phyloP scores from a whole-genome alignment of 2,329 filamentous ascomycete genomes.

The Microcyclosporella mali region DNA sequence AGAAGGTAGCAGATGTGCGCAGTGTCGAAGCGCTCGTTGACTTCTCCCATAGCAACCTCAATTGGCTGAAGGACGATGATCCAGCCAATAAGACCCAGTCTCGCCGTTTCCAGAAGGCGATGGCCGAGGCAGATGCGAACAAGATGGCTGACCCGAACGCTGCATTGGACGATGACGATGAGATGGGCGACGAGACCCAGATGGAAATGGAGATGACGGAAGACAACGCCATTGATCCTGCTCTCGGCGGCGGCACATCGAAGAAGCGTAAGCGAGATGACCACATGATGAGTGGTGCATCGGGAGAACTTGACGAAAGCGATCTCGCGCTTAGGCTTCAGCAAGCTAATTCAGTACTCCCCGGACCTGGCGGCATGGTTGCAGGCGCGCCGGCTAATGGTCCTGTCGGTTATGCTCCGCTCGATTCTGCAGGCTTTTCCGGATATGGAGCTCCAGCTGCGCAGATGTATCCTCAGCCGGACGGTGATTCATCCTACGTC shows the following conservation, averaged over 20 bases:
- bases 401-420: constrained; percentile 29
- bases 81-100: constrained; percentile 31
- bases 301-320: constrained; percentile 22
- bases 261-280: constrained; percentile 6
- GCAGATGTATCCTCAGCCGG: constrained; percentile 28
- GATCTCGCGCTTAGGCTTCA: constrained; percentile 26
- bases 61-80: constrained; percentile 63
- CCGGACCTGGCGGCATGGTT: constrained; percentile 26
- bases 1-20: constrained; percentile 79
- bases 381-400: constrained; percentile 20
- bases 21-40: constrained; percentile 88
- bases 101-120: constrained; percentile 35
- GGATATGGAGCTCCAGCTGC: constrained; percentile 25
- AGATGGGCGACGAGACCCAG: constrained; percentile 29
- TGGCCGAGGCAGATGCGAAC: constrained; percentile 49
- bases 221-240: constrained; percentile 30
- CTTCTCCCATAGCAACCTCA: constrained; percentile 80
- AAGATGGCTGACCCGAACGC: constrained; percentile 43
- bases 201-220: constrained; percentile 36
- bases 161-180: constrained; percentile 39
- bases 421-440: constrained; percentile 23
- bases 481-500: constrained; percentile 21
- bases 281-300: constrained; percentile 12
- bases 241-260: constrained; percentile 19
- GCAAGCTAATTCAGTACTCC: constrained; percentile 26